These are phyloP conservation scores for Pyronema domesticum DNA, from an alignment of 495 filamentous ascomycete species.

Conservation along the genomic window DNA sequence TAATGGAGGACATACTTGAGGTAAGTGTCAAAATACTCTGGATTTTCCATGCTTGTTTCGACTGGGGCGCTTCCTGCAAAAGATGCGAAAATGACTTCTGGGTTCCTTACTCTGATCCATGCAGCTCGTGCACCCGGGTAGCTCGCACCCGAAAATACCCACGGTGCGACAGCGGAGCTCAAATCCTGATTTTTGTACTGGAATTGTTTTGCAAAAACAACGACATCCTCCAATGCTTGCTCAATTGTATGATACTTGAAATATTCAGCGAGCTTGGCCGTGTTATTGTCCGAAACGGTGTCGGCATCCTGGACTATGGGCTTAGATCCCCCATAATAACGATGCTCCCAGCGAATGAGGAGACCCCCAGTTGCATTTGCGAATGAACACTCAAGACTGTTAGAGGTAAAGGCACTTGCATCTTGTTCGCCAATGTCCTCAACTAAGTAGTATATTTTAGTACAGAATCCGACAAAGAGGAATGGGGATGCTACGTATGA, in stretches of 20 bases:
- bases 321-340: slow-evolving; percentile 15
- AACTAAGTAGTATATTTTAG: slow-evolving; percentile 11
- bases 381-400: background rate
- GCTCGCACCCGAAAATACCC: slow-evolving; percentile 19
- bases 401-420: slow-evolving; percentile 12
- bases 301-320: background rate
- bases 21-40: background rate
- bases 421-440: slow-evolving; percentile 35
- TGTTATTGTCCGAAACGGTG: background rate
- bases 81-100: slow-evolving; percentile 13
- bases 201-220: slow-evolving; percentile 11
- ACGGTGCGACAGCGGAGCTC: slow-evolving; percentile 7
- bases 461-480: background rate
- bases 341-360: slow-evolving; percentile 19
- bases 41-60: slow-evolving; percentile 1
- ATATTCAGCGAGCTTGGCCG: slow-evolving; percentile 6
- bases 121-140: slow-evolving; percentile 19
- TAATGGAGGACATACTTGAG: too few species aligned
- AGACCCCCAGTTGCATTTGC: slow-evolving; percentile 3
- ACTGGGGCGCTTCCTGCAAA: slow-evolving; percentile 15
- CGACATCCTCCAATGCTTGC: slow-evolving; percentile 17
- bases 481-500: slow-evolving; percentile 24
- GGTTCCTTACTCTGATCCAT: slow-evolving; percentile 15
- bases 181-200: slow-evolving; percentile 1
- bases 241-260: slow-evolving; percentile 13